These are phyloP conservation scores for Cenococcum geophilum DNA, from an alignment of 495 filamentous ascomycete species.

Conservation along the genomic window DNA sequence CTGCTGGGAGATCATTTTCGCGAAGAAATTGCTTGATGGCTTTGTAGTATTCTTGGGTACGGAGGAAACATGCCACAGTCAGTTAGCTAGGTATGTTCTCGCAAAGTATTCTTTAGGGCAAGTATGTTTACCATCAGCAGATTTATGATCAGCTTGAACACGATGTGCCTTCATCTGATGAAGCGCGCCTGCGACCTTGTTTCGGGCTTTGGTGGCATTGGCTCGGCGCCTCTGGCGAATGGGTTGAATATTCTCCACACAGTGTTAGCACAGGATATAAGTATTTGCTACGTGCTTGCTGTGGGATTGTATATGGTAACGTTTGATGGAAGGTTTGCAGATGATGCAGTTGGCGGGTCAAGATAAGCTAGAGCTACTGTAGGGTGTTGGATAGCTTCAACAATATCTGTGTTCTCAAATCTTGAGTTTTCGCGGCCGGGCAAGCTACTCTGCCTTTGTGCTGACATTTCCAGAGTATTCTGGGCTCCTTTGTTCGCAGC, in stretches of 20 bases:
- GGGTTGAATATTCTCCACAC: not conserved
- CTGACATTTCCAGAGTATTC: not conserved
- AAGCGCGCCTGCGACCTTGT: not conserved
- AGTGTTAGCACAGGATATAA: not conserved
- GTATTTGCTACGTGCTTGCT: not conserved
- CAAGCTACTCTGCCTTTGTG: not conserved
- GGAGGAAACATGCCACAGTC: constrained; percentile 16
- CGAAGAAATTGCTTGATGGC: not conserved
- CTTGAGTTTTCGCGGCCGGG: not conserved
- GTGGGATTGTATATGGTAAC: not conserved
- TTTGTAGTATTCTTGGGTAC: constrained; percentile 8
- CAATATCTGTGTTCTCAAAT: not conserved
- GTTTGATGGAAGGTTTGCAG: not conserved
- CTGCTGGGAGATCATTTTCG: constrained; percentile 7
- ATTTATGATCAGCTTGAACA: constrained; percentile 6
- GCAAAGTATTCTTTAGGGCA: not conserved
- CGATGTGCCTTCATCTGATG: not conserved
- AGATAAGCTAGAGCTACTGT: not conserved
- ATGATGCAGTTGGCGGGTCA: not conserved
- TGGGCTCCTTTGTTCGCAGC: not conserved
- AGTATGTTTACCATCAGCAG: constrained; percentile 16
- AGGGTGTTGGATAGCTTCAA: not conserved
- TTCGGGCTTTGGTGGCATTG: not conserved
- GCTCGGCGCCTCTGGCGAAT: not conserved
- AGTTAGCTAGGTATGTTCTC: not conserved